Base-by-base conservation (phyloP, 148 eudicot genomes). In the Camellia granthamiana region DNA sequence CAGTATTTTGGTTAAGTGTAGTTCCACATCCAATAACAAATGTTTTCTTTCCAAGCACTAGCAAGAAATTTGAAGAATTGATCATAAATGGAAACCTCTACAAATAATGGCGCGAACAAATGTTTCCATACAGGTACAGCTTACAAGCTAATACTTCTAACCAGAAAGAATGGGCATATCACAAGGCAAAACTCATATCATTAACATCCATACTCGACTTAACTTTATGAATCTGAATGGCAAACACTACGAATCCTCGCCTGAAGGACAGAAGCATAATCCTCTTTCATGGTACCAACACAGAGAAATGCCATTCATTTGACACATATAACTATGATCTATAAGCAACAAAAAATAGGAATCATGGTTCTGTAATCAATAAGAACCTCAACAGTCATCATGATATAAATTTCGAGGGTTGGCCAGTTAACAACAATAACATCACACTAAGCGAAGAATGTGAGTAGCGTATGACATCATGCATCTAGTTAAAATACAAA, bases 381-480 rank as follows among this genome's bases (percentile, higher is more conserved):
- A 21, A 78, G 73, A 62, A 76, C 21, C 63, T 54, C 74, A 30
- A n/a, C 42, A 42, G 62, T 67, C 30, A 42, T 38, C 64, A 63
- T 9, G 72, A 15, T 62, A 76, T 44, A 18, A 71, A 60, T 59
- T n/a, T 60, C 21, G 46, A 14, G 67, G 67, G 51, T 15, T 14
- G 60, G 66, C 52, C 46, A 76, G 13, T 76, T 30, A 59, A 69
- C 13, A 23, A 11, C 6, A 47, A 55, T 15, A 69, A 69, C 70
- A 44, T 56, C 75, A 69, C 43, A 61, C 54, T 51, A 76, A 68
- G 65, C 42, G 55, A 69, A 61, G 65, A 69, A 66, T 46, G 49
- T 19, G 75, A 46, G 79, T n/a, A 21, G 38, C 1, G 54, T 69
- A 75, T 77, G 69, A 81, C 49, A 77, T 52, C 79, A 60, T 61